Evolutionary conservation across 345 rosid genomes (phyloP).

Genomic region (Citrus trifoliata): DNA sequence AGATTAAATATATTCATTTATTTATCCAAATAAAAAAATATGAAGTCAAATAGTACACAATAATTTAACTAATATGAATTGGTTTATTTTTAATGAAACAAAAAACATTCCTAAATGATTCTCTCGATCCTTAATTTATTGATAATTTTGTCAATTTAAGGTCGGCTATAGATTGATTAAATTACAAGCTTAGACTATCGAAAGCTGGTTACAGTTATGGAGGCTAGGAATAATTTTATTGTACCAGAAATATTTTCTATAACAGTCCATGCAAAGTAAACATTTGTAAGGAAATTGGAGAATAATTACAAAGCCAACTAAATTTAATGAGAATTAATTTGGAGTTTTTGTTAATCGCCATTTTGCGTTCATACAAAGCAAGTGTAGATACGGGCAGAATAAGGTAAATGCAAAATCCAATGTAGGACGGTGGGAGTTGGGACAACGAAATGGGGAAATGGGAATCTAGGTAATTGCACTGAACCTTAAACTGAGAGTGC

Average conservation of each 20-base stretch:
- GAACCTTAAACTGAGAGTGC: neutral
- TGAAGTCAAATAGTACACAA: neutral
- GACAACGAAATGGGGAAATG: slow-evolving; percentile 14
- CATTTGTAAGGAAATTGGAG: neutral
- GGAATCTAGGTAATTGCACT: slow-evolving; percentile 32
- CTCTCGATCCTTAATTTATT: neutral
- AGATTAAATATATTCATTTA: too few relatives aligned
- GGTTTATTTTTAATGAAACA: too few relatives aligned
- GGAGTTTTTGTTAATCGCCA: neutral
- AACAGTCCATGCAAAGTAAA: neutral
- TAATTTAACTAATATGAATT: neutral
- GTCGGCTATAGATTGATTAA: neutral
- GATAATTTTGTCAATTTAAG: neutral
- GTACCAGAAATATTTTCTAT: neutral
- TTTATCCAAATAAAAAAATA: too few relatives aligned
- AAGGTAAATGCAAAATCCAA: neutral
- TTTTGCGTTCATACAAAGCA: neutral
- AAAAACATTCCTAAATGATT: too few relatives aligned
- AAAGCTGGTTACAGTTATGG: neutral
- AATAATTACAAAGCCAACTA: neutral
- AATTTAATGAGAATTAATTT: neutral
- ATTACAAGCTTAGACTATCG: neutral
- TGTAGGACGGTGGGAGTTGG: too few relatives aligned
- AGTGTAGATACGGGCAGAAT: too few relatives aligned
- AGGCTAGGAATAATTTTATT: neutral